Base-by-base conservation (phyloP, 768 basidiomycete species). In the Hypholoma fasciculare region DNA sequence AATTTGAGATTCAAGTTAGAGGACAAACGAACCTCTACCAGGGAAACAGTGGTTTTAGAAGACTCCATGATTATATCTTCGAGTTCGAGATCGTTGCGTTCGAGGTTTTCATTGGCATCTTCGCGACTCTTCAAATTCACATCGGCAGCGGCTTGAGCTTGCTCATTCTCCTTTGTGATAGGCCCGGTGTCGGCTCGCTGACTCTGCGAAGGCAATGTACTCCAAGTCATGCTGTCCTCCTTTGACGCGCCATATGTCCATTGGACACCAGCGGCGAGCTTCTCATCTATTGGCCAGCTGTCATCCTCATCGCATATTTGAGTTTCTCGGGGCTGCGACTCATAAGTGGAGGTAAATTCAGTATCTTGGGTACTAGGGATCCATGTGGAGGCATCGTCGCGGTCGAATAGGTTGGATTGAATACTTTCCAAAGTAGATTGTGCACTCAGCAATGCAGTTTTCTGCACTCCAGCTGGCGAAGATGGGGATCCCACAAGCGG, bases 201-300 rank as follows among this genome's bases (percentile, higher is more conserved):
- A 63, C 82, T 86, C 61, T 84, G 78, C 14, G 85, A 86, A 19
- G 84, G 86, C 52, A 80, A 66, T 16, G 87, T 86, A 62, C 87
- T 90, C 90, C 90, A 91, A 16, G 89, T 89, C 71, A 85, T 79
- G 60, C 84, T 88, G 63, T 90, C 89, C 48, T 90, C 89, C 58
- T 79, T 82, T 7, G 76, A 71, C 20, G 71, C 78, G 27, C 80
- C 82, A 62, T 86, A 86, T 14, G 82, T 82, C 90, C 90, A 91
- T 58, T 79, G 80, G 37, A 82, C 76, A 9, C 76, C 78, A 39
- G 76, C 75, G 0, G 80, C 74, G 55, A 88, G 70, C 62, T 85
- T 87, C 61, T 88, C 88, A 40, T 88, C 84, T 26, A 89, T 72
- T 9, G 86, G 87, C 89, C 89, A 92, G 66, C 89, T 90, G 64